phyloP scores from a whole-genome alignment of 176 grass and related monocot species.

The Carex cristatella region DNA sequence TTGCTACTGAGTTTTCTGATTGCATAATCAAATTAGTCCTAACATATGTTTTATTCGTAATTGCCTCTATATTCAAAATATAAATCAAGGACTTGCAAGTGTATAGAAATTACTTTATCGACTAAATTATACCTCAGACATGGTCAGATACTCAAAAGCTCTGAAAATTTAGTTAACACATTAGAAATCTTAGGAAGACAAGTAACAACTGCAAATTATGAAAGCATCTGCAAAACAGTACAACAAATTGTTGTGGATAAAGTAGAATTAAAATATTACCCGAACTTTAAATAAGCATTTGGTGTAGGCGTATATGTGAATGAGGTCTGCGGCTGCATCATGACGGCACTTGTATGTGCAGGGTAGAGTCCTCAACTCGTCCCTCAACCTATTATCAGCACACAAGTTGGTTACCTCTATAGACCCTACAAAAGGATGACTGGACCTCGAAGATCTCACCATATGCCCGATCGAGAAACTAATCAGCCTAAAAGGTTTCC shows the following conservation, averaged over 20 bases:
- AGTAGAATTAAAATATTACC: slow-evolving; percentile 38
- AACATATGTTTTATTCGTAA: background rate
- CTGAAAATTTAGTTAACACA: background rate
- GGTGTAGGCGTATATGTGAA: slow-evolving; percentile 97
- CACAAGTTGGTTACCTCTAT: background rate
- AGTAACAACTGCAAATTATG: background rate
- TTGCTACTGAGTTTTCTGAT: background rate
- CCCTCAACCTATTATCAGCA: slow-evolving; percentile 57
- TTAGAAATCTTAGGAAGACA: background rate
- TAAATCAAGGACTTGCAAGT: background rate
- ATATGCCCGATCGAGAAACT: background rate
- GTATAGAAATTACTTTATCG: background rate
- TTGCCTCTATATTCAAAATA: background rate
- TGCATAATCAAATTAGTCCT: background rate
- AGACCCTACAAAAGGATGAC: background rate
- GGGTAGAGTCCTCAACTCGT: slow-evolving; percentile 70
- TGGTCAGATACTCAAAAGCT: background rate
- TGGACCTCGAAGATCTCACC: background rate
- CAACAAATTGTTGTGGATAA: background rate
- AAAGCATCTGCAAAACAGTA: background rate
- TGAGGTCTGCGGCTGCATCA: slow-evolving; percentile 93
- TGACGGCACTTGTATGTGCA: slow-evolving; percentile 93
- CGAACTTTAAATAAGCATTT: slow-evolving; percentile 82
- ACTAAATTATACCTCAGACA: background rate
- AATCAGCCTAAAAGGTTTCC: background rate